Evolutionary conservation across 2,329 filamentous ascomycete species (phyloP).

Genomic region (Volutella citrinella): DNA sequence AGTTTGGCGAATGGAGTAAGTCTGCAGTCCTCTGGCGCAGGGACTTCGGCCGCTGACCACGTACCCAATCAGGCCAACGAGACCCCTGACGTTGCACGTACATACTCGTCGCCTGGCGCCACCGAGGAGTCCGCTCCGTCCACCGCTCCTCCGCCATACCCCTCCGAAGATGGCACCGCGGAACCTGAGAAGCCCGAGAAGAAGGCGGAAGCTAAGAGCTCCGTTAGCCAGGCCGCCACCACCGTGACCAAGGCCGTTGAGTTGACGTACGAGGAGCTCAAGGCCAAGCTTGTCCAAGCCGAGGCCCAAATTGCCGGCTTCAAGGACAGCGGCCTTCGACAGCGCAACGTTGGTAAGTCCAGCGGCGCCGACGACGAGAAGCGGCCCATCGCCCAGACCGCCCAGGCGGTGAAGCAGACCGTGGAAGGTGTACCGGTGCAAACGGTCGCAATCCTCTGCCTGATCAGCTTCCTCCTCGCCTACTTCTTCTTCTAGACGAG

Average conservation of each 20-base stretch:
- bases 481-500: slow-evolving; percentile 86
- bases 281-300: slow-evolving; percentile 71
- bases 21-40: slow-evolving; percentile 7
- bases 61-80: slow-evolving; percentile 29
- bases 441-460: slow-evolving; percentile 77
- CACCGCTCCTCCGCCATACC: slow-evolving; percentile 32
- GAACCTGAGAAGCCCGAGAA: slow-evolving; percentile 25
- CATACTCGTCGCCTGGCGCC: slow-evolving; percentile 43
- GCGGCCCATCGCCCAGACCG: slow-evolving; percentile 45
- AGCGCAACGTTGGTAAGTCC: slow-evolving; percentile 69
- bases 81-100: slow-evolving; percentile 43
- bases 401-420: slow-evolving; percentile 54
- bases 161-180: slow-evolving; percentile 31
- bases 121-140: slow-evolving; percentile 29
- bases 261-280: slow-evolving; percentile 56
- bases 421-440: slow-evolving; percentile 81
- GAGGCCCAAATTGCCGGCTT: slow-evolving; percentile 69
- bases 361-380: slow-evolving; percentile 48
- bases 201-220: slow-evolving; percentile 27
- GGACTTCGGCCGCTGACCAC: slow-evolving; percentile 10
- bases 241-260: slow-evolving; percentile 45
- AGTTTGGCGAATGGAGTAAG: slow-evolving; percentile 40
- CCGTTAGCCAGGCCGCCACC: slow-evolving; percentile 40
- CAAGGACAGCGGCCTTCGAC: slow-evolving; percentile 71
- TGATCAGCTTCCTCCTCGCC: slow-evolving; percentile 88